These are phyloP conservation scores for Ophiognomonia clavigignenti-juglandacearum DNA, from an alignment of 2,329 filamentous ascomycete species.

Conservation along the genomic window DNA sequence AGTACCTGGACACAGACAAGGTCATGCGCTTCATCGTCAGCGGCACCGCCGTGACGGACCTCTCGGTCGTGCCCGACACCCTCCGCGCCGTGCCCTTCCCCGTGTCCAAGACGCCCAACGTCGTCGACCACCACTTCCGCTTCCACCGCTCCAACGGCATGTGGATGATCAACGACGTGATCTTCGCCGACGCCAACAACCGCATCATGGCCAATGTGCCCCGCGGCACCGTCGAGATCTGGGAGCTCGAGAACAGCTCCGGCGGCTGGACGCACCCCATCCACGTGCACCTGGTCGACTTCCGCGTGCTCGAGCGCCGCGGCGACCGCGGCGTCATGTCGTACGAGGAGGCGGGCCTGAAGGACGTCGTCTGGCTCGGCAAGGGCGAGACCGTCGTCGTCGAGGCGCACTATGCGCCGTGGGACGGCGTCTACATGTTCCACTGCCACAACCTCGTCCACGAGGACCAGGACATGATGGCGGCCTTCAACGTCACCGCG, in stretches of 20 bases:
- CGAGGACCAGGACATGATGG: slow-evolving; percentile 43
- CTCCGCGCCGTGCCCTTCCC: slow-evolving; percentile 36
- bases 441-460: slow-evolving; percentile 43
- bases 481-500: slow-evolving; percentile 37
- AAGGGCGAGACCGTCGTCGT: slow-evolving; percentile 45
- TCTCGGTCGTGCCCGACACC: slow-evolving; percentile 26
- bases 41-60: slow-evolving; percentile 24
- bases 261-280: slow-evolving; percentile 49
- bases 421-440: slow-evolving; percentile 48
- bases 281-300: slow-evolving; percentile 56
- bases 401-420: slow-evolving; percentile 46
- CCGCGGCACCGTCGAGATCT: slow-evolving; percentile 42
- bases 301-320: slow-evolving; percentile 45
- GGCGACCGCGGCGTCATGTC: slow-evolving; percentile 40
- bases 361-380: slow-evolving; percentile 54
- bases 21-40: slow-evolving; percentile 48
- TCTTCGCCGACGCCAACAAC: slow-evolving; percentile 39
- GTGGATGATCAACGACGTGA: slow-evolving; percentile 49
- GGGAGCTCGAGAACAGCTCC: slow-evolving; percentile 44
- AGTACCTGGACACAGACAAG: slow-evolving; percentile 46
- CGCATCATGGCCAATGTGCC: slow-evolving; percentile 44
- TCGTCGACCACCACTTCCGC: slow-evolving; percentile 37
- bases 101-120: slow-evolving; percentile 21
- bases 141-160: slow-evolving; percentile 39
- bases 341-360: slow-evolving; percentile 51